A percentile compares a stretch with the other conserved stretches of the same genome.
These are phyloP conservation scores for Citrus medica DNA, from an alignment of 345 rosid genomes.

Conservation along the genomic window DNA sequence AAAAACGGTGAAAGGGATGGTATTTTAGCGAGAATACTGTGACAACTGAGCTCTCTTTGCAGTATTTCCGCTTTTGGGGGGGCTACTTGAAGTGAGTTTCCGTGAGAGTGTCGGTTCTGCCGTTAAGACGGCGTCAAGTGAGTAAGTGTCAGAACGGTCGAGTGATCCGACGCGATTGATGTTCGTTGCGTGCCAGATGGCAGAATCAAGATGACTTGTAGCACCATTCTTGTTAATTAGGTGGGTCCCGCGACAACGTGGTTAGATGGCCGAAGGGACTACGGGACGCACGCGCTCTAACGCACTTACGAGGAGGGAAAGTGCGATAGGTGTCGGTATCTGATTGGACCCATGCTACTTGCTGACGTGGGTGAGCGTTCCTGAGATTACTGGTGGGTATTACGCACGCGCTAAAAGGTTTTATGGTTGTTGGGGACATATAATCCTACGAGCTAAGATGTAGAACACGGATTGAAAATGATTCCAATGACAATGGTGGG, in stretches of 20 bases:
- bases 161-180: background rate
- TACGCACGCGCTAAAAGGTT: background rate
- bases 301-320: background rate
- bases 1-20: background rate
- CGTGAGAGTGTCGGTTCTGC: constrained; percentile 34
- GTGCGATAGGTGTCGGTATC: background rate
- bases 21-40: constrained; percentile 5
- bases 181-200: constrained; percentile 7
- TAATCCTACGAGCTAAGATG: background rate
- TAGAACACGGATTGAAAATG: background rate
- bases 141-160: constrained; percentile 25
- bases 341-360: background rate
- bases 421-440: background rate
- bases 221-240: background rate
- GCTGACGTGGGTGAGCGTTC: background rate
- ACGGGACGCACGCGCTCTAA: background rate
- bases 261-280: background rate
- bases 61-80: background rate
- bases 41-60: constrained; percentile 1
- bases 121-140: constrained; percentile 22
- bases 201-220: constrained; percentile 2
- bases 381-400: background rate
- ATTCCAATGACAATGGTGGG: background rate
- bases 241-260: background rate
- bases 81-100: background rate